Conservation (phyloP, 148 eudicot genomes). For the Diospyros lotus region DNA sequence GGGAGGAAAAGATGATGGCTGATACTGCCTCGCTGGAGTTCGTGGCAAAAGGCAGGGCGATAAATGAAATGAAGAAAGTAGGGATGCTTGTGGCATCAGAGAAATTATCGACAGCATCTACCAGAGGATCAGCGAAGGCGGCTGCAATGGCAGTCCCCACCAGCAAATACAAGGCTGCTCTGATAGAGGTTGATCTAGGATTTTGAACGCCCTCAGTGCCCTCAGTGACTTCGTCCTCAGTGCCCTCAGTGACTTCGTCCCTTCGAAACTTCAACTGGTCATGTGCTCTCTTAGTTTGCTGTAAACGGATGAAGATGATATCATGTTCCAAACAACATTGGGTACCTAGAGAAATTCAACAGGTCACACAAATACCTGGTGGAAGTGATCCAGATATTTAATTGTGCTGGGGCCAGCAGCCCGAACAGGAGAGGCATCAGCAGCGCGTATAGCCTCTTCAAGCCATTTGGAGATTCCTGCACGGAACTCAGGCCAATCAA, state of each 20-base stretch:
- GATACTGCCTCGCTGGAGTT: conserved; percentile 42
- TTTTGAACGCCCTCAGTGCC: conserved; percentile 17
- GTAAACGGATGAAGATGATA: conserved; percentile 9
- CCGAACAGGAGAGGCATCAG: conserved; percentile 6
- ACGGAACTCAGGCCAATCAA: conserved; percentile 48
- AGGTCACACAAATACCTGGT: conserved; percentile 20
- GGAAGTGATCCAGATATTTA: conserved; percentile 26
- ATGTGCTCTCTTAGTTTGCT: conserved; percentile 33
- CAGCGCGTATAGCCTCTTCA: conserved; percentile 26
- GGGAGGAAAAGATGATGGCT: conserved; percentile 29
- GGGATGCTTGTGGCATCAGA: conserved; percentile 46
- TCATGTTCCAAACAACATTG: not conserved
- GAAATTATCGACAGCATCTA: conserved; percentile 47
- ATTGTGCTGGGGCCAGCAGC: conserved; percentile 18
- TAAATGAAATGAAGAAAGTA: conserved; percentile 44
- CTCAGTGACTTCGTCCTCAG: conserved; percentile 20
- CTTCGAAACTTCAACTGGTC: conserved; percentile 26
- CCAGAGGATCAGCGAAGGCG: conserved; percentile 47
- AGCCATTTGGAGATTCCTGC: conserved; percentile 61
- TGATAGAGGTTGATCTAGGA: conserved; percentile 18
- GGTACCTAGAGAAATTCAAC: not conserved
- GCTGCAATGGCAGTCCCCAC: conserved; percentile 39
- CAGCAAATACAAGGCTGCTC: conserved; percentile 28
- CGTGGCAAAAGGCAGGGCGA: conserved; percentile 41
- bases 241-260: conserved; percentile 27